Conservation (phyloP, 1,284 basidiomycete species). For the Mycena citricolor region DNA sequence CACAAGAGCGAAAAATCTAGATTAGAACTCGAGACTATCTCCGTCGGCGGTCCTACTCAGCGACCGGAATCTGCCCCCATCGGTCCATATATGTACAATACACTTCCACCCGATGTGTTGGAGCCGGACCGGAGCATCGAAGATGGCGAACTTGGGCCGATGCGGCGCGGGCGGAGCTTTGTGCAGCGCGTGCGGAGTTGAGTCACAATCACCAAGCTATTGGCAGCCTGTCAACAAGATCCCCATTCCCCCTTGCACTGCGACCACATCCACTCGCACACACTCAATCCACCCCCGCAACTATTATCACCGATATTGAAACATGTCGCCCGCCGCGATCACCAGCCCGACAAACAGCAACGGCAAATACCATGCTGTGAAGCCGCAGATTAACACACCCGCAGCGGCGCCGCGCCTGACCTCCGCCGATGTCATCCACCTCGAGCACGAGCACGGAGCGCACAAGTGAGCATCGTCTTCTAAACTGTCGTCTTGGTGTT, state of each 20-base stretch:
- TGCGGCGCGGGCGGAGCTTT: no score
- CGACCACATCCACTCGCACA: conserved; percentile 5
- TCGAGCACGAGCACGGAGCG: conserved; percentile 84
- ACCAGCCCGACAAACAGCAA: conserved; percentile 9
- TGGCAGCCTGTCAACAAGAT: no score
- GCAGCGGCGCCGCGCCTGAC: conserved; percentile 32
- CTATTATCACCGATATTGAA: conserved; percentile 2
- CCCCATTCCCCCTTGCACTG: conserved; percentile 4
- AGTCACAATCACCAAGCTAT: no score
- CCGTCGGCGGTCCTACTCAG: no score
- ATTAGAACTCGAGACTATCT: no score
- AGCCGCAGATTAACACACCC: conserved; percentile 3
- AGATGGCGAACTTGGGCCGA: no score
- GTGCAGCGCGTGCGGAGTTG: no score
- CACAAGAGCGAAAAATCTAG: no score
- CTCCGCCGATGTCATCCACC: conserved; percentile 70
- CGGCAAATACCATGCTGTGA: conserved; percentile 7
- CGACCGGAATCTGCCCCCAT: no score
- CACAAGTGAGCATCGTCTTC: conserved; percentile 72
- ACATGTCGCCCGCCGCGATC: conserved; percentile 22
- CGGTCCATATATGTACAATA: no score
- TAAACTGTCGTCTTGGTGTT: conserved; percentile 17
- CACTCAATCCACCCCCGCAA: not conserved
- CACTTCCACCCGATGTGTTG: no score
- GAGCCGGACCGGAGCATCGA: no score